Evolutionary conservation across 2,329 filamentous ascomycete genomes (phyloP), one percentile per base, ranked within the genome.

Genomic region (Colletotrichum sp.): DNA sequence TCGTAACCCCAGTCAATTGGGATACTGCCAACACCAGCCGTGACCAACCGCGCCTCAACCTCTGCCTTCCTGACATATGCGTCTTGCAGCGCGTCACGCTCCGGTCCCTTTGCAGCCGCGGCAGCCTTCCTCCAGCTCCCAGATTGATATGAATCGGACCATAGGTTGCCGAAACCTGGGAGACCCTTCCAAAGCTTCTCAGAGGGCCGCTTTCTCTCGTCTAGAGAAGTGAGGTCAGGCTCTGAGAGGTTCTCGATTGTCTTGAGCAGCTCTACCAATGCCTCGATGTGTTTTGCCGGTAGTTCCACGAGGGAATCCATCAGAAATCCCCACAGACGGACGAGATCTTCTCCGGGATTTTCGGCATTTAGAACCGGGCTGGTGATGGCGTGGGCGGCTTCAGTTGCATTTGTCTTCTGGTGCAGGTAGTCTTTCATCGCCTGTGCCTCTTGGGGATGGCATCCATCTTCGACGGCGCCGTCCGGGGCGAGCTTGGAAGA

Each of bases 91-190:
- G 2, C 64, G 19, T 55, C 64, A 15, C 64, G 39, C n/a, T 52
- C 27, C 0, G 27, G 1, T 0, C 39, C 39, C 9, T n/a, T 12
- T 0, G 64, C 64, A 6, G 8, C 27, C 8, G 16, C 2, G 27
- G 64, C 64, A 9, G 39, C 64, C 9, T 55, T 32, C 39, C 39
- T 67, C 64, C 64, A 67, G 5, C 61, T 44, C 8, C 61, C 61
- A 52, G 36, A 67, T 52, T 67, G 64, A 16, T 52, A 55, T 6
- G 27, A 52, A 52, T 67, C 64, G 11, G 36, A 3, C 64, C 39
- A 67, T 13, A 55, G 12, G n/a, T 67, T 28, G 1, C 27, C 64
- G 1, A 52, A 34, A 0, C 64, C 64, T 5, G 28, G 39, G 3
- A 67, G 64, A 11, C 27, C 11, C 39, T 34, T 34, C 64, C 64